These are phyloP conservation scores for Eudorina sp. DNA, from an alignment of 139 green algal genomes.

Conservation along the genomic window DNA sequence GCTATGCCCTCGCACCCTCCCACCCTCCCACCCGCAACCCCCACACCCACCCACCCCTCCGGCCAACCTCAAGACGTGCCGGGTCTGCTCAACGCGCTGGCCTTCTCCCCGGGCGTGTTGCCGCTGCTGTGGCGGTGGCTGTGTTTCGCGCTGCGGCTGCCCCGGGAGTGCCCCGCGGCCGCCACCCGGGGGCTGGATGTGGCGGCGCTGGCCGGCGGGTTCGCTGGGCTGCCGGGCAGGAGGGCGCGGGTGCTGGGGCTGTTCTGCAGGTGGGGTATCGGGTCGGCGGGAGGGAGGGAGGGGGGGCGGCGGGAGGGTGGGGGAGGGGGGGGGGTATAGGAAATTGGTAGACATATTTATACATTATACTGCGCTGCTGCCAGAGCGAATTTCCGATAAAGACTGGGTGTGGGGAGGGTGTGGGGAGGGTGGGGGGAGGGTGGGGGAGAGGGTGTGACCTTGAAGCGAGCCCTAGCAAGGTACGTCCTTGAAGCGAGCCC, in stretches of 20 bases:
- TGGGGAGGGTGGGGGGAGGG: not conserved
- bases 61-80: constrained; percentile 8
- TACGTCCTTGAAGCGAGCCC: no score
- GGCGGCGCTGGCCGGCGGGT: constrained; percentile 46
- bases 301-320: not conserved
- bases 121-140: constrained; percentile 68
- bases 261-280: constrained; percentile 70
- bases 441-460: not conserved
- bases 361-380: no score
- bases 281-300: not conserved
- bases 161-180: constrained; percentile 66
- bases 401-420: no score
- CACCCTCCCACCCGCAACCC: not conserved
- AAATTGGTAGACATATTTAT: not conserved
- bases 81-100: constrained; percentile 71
- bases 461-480: no score
- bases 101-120: constrained; percentile 63
- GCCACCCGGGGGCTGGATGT: constrained; percentile 64
- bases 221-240: constrained; percentile 38
- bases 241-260: constrained; percentile 67
- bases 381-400: no score
- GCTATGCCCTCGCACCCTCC: not conserved
- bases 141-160: constrained; percentile 61
- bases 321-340: not conserved
- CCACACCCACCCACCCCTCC: not conserved